phyloP scores from a whole-genome alignment of 805 yeast species.

The Lachancea mirantina region DNA sequence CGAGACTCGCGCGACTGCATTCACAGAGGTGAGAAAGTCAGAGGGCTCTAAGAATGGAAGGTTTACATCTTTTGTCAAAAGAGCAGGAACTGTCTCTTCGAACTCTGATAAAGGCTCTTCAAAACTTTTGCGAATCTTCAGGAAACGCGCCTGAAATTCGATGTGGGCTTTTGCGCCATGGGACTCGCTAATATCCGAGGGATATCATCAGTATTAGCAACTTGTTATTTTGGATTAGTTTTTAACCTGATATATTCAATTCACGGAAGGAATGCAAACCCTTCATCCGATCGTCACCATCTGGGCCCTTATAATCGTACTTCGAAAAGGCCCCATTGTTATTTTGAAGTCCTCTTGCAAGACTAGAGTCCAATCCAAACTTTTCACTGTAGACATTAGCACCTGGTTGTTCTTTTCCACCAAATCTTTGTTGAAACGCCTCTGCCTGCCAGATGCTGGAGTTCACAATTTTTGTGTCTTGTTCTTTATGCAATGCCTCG shows the following conservation, averaged over 20 bases:
- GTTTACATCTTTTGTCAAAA: too few relatives aligned
- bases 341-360: constrained; percentile 16
- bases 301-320: constrained; percentile 5
- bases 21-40: too few relatives aligned
- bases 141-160: too few relatives aligned
- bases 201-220: neutral
- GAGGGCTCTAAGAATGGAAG: too few relatives aligned
- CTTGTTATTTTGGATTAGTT: neutral
- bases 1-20: too few relatives aligned
- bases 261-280: constrained; percentile 2
- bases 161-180: neutral
- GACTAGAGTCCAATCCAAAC: constrained; percentile 16
- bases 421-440: constrained; percentile 4
- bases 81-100: too few relatives aligned
- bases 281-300: neutral
- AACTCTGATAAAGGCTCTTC: too few relatives aligned
- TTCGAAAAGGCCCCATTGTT: constrained; percentile 8
- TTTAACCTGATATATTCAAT: constrained; percentile 4
- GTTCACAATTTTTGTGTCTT: constrained; percentile 20
- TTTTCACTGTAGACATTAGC: constrained; percentile 11
- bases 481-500: constrained; percentile 16
- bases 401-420: neutral
- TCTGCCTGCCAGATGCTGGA: constrained; percentile 22
- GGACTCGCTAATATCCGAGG: neutral
- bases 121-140: too few relatives aligned